Conservation (phyloP, 257 asterid species). For the Datura wrightii region DNA sequence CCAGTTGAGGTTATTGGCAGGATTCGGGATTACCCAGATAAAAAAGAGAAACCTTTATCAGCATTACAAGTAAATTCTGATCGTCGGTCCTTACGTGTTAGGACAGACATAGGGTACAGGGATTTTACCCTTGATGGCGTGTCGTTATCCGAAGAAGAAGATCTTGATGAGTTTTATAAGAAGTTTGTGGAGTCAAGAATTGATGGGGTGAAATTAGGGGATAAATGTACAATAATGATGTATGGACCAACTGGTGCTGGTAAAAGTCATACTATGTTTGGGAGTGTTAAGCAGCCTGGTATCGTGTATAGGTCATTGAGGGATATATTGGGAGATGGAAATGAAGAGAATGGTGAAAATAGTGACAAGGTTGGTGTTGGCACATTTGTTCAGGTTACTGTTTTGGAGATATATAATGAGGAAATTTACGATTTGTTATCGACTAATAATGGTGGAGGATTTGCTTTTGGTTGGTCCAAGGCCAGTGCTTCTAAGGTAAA, state of each 20-base stretch:
- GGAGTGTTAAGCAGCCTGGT: constrained; percentile 72
- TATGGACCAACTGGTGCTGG: constrained; percentile 98
- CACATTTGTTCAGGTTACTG: constrained; percentile 86
- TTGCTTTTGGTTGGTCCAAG: constrained; percentile 77
- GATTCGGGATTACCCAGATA: constrained; percentile 75
- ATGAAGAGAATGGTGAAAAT: constrained; percentile 44
- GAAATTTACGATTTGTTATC: constrained; percentile 84
- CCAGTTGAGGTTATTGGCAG: constrained; percentile 92
- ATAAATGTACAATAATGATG: constrained; percentile 93
- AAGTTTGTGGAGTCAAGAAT: constrained; percentile 79
- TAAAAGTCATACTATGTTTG: constrained; percentile 95
- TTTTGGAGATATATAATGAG: constrained; percentile 89
- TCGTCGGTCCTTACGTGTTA: constrained; percentile 64
- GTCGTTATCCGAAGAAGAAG: constrained; percentile 77
- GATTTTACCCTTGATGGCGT: constrained; percentile 85
- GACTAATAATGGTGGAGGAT: constrained; percentile 66
- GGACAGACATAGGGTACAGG: constrained; percentile 81
- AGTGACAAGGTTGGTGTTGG: constrained; percentile 58
- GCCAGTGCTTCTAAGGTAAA: constrained; percentile 80
- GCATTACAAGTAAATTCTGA: constrained; percentile 63
- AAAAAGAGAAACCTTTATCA: constrained; percentile 45
- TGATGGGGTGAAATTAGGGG: constrained; percentile 77
- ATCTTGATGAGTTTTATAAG: constrained; percentile 71
- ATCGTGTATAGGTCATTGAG: constrained; percentile 80
- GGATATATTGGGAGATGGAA: constrained; percentile 71